These are phyloP conservation scores for Austroboletus sp. DNA, from an alignment of 1,284 basidiomycete species.

Conservation along the genomic window DNA sequence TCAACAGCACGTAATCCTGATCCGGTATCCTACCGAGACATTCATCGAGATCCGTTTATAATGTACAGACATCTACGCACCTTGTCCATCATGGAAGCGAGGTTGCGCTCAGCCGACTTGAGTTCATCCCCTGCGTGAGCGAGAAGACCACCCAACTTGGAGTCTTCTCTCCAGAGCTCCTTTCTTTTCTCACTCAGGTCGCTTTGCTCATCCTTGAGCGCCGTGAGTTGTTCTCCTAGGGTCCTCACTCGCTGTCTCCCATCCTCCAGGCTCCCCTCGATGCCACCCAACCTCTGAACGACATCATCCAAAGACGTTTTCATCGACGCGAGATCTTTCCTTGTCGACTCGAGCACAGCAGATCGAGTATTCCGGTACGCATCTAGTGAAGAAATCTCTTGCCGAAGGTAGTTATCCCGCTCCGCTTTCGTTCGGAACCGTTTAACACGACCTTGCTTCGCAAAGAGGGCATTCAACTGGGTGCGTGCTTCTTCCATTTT, in stretches of 20 bases:
- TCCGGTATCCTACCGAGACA: conserved; percentile 68
- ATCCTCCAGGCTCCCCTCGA: conserved; percentile 69
- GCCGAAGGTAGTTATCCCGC: conserved; percentile 70
- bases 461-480: conserved; percentile 66
- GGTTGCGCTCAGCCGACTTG: conserved; percentile 67
- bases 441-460: conserved; percentile 81
- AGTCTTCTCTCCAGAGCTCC: conserved; percentile 93
- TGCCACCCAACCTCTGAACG: conserved; percentile 53
- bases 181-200: conserved; percentile 77
- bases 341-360: conserved; percentile 44
- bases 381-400: conserved; percentile 68
- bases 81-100: conserved; percentile 94
- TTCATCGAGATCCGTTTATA: conserved; percentile 1
- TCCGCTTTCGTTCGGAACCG: conserved; percentile 81
- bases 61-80: conserved; percentile 35
- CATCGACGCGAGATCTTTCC: conserved; percentile 42
- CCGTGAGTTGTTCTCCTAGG: conserved; percentile 58
- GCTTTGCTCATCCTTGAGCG: conserved; percentile 65
- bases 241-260: conserved; percentile 65
- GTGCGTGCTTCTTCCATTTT: conserved; percentile 69
- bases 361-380: conserved; percentile 49
- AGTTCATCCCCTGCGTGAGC: conserved; percentile 76
- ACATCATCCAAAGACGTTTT: conserved; percentile 49
- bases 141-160: conserved; percentile 75
- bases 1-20: conserved; percentile 81